Evolutionary conservation across 2,329 filamentous ascomycete species (phyloP).

Genomic region (Paraconiothyrium brasiliense): DNA sequence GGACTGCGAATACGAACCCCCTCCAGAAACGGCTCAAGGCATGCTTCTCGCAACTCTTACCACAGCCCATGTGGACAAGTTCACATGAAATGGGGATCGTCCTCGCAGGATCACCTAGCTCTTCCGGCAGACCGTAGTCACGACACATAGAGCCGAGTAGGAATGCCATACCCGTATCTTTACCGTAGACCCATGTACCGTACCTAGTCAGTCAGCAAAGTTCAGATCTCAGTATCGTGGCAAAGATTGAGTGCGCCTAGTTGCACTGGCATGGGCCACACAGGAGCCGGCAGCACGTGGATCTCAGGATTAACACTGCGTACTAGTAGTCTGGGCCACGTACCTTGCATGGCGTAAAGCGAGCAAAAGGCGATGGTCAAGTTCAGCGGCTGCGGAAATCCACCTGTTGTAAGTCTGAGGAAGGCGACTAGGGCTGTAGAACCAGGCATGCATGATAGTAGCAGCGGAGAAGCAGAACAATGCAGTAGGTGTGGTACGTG

Average conservation of each 20-base stretch:
- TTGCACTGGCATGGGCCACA: neutral
- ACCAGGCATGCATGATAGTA: slow-evolving; percentile 89
- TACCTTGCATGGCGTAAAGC: slow-evolving; percentile 72
- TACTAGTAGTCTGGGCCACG: neutral
- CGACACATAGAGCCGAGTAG: slow-evolving; percentile 76
- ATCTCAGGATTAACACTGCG: neutral
- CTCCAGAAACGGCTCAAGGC: slow-evolving; percentile 72
- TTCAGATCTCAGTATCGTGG: neutral
- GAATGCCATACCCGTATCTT: slow-evolving; percentile 74
- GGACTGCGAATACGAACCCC: slow-evolving; percentile 78
- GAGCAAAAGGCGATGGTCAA: slow-evolving; percentile 78
- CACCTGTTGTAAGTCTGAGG: slow-evolving; percentile 80
- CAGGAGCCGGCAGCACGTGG: neutral
- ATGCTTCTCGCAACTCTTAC: slow-evolving; percentile 78
- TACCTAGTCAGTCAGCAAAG: slow-evolving; percentile 29
- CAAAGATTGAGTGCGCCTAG: neutral
- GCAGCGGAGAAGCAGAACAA: slow-evolving; percentile 78
- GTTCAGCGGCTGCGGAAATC: slow-evolving; percentile 79
- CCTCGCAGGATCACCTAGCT: slow-evolving; percentile 76
- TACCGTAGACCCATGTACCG: slow-evolving; percentile 74
- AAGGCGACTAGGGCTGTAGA: slow-evolving; percentile 76
- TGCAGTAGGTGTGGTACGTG: slow-evolving; percentile 68
- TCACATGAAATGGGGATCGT: slow-evolving; percentile 81
- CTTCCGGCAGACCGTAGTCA: slow-evolving; percentile 73
- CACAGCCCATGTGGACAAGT: slow-evolving; percentile 82